A percentile compares a stretch with the other conserved stretches of the same genome.
Evolutionary conservation across 495 filamentous ascomycete species (phyloP).

Genomic region (Penicillium silybi): DNA sequence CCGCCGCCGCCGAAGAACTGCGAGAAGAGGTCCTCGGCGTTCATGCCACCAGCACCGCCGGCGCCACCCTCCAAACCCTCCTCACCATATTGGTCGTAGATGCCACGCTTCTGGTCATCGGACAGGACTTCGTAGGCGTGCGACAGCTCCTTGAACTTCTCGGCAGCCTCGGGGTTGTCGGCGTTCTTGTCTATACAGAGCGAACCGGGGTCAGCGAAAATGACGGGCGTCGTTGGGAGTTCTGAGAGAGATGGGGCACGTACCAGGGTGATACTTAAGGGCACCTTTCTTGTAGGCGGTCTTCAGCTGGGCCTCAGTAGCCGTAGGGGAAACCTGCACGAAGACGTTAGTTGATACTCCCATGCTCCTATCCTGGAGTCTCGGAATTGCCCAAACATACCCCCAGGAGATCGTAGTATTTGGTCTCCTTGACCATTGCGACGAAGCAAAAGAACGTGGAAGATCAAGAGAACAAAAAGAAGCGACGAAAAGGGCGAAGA

Average conservation of each 20-base stretch:
- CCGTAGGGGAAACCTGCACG: constrained; percentile 63
- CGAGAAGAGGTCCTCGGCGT: constrained; percentile 92
- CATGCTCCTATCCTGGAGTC: neutral
- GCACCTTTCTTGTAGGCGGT: constrained; percentile 89
- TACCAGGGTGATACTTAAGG: constrained; percentile 89
- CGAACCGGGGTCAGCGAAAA: neutral
- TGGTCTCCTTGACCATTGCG: constrained; percentile 85
- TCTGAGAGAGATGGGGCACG: constrained; percentile 9
- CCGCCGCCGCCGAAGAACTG: constrained; percentile 96
- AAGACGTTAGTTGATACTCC: constrained; percentile 9
- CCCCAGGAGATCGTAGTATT: constrained; percentile 80
- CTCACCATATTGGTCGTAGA: constrained; percentile 98
- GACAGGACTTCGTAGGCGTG: constrained; percentile 92
- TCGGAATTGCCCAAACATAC: constrained; percentile 47
- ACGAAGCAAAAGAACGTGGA: constrained; percentile 13
- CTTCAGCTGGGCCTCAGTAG: constrained; percentile 76
- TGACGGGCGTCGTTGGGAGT: neutral
- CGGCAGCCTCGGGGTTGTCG: constrained; percentile 85
- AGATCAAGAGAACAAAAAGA: constrained; percentile 5
- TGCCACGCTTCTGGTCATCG: constrained; percentile 80
- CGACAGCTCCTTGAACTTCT: constrained; percentile 97
- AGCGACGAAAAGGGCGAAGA: constrained; percentile 5
- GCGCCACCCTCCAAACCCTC: constrained; percentile 82
- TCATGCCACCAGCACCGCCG: constrained; percentile 81
- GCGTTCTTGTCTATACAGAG: constrained; percentile 80